A percentile compares a stretch with the other conserved stretches of the same genome.
These are phyloP conservation scores for Globisporangium canariense DNA, from an alignment of 352 stramenopile genomes.

Conservation along the genomic window DNA sequence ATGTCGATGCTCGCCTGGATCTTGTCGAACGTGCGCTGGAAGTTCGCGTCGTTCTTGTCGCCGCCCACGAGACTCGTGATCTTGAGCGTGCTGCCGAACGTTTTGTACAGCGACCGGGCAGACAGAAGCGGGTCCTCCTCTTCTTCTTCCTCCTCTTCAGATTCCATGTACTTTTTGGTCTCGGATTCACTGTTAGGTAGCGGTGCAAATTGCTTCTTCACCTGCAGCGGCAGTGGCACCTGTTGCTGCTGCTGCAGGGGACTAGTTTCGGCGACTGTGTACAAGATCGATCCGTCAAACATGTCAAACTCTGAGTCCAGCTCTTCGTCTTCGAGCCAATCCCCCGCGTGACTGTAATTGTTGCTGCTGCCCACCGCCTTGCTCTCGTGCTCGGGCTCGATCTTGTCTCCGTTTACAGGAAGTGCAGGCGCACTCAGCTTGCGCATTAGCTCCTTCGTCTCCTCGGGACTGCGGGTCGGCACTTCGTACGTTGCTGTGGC, in stretches of 20 bases:
- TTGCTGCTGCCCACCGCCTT: neutral
- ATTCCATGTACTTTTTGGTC: constrained; percentile 7
- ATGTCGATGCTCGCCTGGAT: constrained; percentile 62
- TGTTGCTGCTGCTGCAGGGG: neutral
- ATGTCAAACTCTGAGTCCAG: constrained; percentile 13
- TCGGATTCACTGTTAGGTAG: neutral
- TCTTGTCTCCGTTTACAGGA: neutral
- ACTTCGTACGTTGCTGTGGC: constrained; percentile 17
- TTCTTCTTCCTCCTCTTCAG: constrained; percentile 22
- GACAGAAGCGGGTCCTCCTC: constrained; percentile 36
- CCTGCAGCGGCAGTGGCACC: neutral
- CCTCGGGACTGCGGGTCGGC: constrained; percentile 7
- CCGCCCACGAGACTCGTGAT: constrained; percentile 41
- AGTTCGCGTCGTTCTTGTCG: constrained; percentile 28
- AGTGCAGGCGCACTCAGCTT: constrained; percentile 12
- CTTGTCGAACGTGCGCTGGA: constrained; percentile 55
- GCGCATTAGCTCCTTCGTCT: constrained; percentile 17
- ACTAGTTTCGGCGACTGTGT: neutral
- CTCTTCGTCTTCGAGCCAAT: neutral
- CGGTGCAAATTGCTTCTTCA: neutral
- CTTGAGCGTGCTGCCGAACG: constrained; percentile 46
- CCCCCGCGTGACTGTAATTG: neutral
- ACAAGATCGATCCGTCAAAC: constrained; percentile 29
- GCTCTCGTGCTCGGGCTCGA: constrained; percentile 19
- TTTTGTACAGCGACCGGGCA: constrained; percentile 36